A percentile compares a stretch with the other conserved stretches of the same genome.
phyloP scores from a whole-genome alignment of 495 filamentous ascomycete species.

The Penicillium paradoxum region DNA sequence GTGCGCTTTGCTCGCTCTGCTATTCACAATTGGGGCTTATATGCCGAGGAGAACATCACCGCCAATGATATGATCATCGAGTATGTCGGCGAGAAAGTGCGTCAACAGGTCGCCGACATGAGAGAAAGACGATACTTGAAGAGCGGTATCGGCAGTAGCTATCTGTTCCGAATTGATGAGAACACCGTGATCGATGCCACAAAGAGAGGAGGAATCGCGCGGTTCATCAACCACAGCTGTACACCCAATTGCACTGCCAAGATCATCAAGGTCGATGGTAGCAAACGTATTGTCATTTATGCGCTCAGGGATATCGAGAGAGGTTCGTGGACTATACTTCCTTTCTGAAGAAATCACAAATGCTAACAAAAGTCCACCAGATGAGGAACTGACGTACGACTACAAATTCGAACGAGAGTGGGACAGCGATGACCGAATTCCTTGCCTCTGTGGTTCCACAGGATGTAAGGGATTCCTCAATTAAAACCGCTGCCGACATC shows the following conservation, averaged over 20 bases:
- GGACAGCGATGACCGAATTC: conserved; percentile 89
- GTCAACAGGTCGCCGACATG: conserved; percentile 93
- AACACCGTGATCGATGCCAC: conserved; percentile 97
- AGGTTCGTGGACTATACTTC: conserved; percentile 57
- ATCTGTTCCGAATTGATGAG: conserved; percentile 97
- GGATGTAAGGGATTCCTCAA: conserved; percentile 99
- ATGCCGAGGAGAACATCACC: conserved; percentile 93
- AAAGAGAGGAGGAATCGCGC: conserved; percentile 94
- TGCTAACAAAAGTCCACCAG: conserved; percentile 50
- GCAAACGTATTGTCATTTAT: conserved; percentile 98
- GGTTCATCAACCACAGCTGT: conserved; percentile 99
- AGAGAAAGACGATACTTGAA: conserved; percentile 87
- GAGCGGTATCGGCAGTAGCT: conserved; percentile 94
- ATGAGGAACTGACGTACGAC: conserved; percentile 98
- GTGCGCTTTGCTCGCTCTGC: conserved; percentile 97
- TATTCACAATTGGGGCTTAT: conserved; percentile 98
- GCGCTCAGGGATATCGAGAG: conserved; percentile 88
- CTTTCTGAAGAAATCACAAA: neutral
- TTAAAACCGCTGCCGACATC: conserved; percentile 40
- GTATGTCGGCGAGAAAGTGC: conserved; percentile 96
- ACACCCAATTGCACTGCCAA: conserved; percentile 98
- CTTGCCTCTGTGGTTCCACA: conserved; percentile 90
- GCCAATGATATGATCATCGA: conserved; percentile 99
- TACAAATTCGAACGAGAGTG: conserved; percentile 99
- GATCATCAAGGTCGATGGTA: conserved; percentile 99